Percentiles rank a stretch among this genome's conserved stretches.
Conservation (phyloP, 176 grass and related monocot species). For the Eragrostis nindensis region DNA sequence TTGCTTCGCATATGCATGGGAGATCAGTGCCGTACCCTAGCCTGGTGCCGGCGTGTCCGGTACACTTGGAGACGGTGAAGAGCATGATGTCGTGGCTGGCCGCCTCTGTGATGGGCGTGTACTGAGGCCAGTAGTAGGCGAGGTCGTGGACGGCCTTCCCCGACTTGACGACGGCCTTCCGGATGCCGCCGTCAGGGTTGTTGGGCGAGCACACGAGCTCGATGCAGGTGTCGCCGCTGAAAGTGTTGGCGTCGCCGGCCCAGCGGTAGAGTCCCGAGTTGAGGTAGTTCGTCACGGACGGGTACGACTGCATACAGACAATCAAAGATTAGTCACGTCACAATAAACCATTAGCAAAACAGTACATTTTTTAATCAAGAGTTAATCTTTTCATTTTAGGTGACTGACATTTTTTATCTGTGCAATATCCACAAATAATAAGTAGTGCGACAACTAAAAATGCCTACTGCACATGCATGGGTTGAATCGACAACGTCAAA, state of each 20-base stretch:
- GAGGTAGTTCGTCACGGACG: constrained; percentile 57
- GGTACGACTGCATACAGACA: constrained; percentile 52
- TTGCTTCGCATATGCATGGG: too few relatives aligned
- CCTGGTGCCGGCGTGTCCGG: constrained; percentile 75
- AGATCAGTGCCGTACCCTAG: constrained; percentile 62
- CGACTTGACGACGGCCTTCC: constrained; percentile 44
- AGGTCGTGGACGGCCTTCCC: constrained; percentile 71
- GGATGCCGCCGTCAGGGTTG: constrained; percentile 71
- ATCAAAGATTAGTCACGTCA: background rate
- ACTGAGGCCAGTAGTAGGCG: constrained; percentile 92
- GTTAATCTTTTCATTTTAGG: too few relatives aligned
- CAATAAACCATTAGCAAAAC: too few relatives aligned
- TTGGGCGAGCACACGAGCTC: constrained; percentile 83
- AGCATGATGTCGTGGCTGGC: constrained; percentile 73
- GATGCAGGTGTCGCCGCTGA: constrained; percentile 54
- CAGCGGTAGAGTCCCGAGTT: constrained; percentile 59
- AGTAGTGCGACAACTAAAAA: too few relatives aligned
- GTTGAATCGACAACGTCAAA: too few relatives aligned
- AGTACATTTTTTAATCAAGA: too few relatives aligned
- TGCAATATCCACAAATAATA: too few relatives aligned
- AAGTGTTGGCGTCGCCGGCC: constrained; percentile 63
- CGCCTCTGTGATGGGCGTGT: constrained; percentile 58
- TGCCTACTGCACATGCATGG: too few relatives aligned
- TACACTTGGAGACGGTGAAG: constrained; percentile 90
- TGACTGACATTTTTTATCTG: too few relatives aligned